Conservation (phyloP, 1,284 basidiomycete species). For the Malassezia psittaci region DNA sequence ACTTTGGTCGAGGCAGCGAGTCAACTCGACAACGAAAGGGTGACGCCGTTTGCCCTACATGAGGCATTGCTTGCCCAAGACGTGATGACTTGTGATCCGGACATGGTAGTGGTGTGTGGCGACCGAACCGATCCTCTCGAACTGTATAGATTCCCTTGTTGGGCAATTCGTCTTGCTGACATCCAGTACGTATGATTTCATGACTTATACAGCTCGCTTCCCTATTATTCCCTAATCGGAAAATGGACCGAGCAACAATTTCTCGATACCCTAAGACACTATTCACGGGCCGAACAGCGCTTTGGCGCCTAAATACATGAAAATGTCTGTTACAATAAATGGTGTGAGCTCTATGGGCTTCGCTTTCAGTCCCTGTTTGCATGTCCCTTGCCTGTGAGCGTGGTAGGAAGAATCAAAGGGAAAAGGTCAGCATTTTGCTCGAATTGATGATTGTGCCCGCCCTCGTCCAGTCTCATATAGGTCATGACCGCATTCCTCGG, state of each 20-base stretch:
- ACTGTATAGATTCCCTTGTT: constrained; percentile 14
- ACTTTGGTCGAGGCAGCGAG: not conserved
- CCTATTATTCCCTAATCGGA: not conserved
- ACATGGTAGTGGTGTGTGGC: constrained; percentile 12
- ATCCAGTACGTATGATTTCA: not conserved
- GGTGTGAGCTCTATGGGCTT: not conserved
- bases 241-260: constrained; percentile 9
- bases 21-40: not conserved
- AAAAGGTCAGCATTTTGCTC: constrained; percentile 26
- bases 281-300: constrained; percentile 9
- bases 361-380: too few species aligned
- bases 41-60: not conserved
- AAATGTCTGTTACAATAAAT: not conserved
- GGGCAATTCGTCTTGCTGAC: constrained; percentile 8
- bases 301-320: constrained; percentile 7
- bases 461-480: constrained; percentile 21
- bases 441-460: constrained; percentile 30
- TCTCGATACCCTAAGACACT: constrained; percentile 11
- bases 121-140: not conserved
- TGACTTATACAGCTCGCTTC: not conserved
- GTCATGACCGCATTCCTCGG: constrained; percentile 17
- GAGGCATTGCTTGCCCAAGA: not conserved
- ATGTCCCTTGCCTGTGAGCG: not conserved
- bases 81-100: constrained; percentile 1
- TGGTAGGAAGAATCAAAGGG: constrained; percentile 7